Evolutionary conservation across 2,329 filamentous ascomycete genomes (phyloP).

Genomic region (Calonectria hongkongensis): DNA sequence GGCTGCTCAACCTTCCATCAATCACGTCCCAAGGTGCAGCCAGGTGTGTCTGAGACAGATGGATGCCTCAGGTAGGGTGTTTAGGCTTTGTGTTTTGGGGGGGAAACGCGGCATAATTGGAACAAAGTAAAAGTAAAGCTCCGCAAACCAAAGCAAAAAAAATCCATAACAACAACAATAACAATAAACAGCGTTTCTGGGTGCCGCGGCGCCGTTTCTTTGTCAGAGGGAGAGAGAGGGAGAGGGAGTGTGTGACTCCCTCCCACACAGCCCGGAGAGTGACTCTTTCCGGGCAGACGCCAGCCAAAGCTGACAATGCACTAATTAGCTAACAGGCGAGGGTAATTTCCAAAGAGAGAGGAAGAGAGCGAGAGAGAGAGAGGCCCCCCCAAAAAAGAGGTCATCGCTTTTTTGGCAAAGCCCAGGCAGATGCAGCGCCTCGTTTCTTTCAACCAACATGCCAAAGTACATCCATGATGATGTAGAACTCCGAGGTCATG

Average conservation of each 20-base stretch:
- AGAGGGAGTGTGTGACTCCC: background rate
- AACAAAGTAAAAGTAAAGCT: background rate
- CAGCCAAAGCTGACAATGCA: slow-evolving; percentile 44
- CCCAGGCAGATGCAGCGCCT: slow-evolving; percentile 27
- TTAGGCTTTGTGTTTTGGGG: slow-evolving; percentile 2
- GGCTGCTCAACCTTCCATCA: slow-evolving; percentile 20
- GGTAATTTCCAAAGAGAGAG: background rate
- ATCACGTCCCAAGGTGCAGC: slow-evolving; percentile 16
- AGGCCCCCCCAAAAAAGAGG: background rate
- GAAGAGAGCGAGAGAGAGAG: background rate
- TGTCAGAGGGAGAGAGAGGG: background rate
- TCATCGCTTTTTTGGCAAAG: background rate
- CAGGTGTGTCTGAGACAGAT: slow-evolving; percentile 27
- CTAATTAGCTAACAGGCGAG: background rate
- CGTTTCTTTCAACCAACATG: background rate
- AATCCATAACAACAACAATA: background rate
- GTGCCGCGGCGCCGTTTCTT: slow-evolving; percentile 6
- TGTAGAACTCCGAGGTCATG: slow-evolving; percentile 2
- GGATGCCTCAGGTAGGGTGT: slow-evolving; percentile 15
- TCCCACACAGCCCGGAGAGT: slow-evolving; percentile 42
- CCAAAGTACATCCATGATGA: too few species aligned
- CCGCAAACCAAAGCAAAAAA: background rate
- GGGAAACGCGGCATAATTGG: slow-evolving; percentile 22
- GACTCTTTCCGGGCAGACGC: slow-evolving; percentile 41
- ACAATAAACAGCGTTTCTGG: slow-evolving; percentile 3